Evolutionary conservation across 805 yeast species (phyloP), one percentile per base, ranked within the genome.

Genomic region (Komagataella kurtzmanii): DNA sequence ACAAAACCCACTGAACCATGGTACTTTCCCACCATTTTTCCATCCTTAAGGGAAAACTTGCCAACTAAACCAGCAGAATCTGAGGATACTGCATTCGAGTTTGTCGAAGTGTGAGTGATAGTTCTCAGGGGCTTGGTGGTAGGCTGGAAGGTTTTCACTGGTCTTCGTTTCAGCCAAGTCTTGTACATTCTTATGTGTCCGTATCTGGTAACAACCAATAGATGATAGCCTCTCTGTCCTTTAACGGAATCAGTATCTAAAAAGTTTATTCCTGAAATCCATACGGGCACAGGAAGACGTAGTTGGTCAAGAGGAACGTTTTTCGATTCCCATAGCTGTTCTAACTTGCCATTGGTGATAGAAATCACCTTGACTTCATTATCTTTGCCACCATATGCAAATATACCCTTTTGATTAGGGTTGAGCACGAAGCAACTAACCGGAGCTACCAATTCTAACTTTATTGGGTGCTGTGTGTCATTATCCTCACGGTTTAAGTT

Each of bases 321-420:
- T 61, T 85, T 85, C 2, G 85, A 96, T 56, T 76, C 73, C 74
- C 85, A 90, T 3, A 84, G 53, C 4, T 63, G 56, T 19, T 65
- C 60, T 54, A 65, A 58, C 48, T 61, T 51, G 19, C 57, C 18
- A 5, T 64, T 59, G 3, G 57, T 54, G 19, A 79, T 54, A 46
- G 68, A 57, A 48, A 76, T 63, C 18, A 83, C 66, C 50, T 76
- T 77, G 4, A 86, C 67, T 62, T 87, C 90, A 54, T 80, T 80
- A 58, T 89, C 95, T 60, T 87, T 79, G 24, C 98, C 99, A 43
- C 97, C 97, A 59, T 71, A 78, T 1, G 93, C 96, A 65, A 85
- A 79, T 1, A 81, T 63, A 19, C 78, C 76, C 6, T 64, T 62
- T 18, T 70, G 72, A 14, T 63, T 59, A 3, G 81, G 82, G 58